Conservation (phyloP, 2,329 filamentous ascomycete species). For the Neopestalotiopsis rosae region DNA sequence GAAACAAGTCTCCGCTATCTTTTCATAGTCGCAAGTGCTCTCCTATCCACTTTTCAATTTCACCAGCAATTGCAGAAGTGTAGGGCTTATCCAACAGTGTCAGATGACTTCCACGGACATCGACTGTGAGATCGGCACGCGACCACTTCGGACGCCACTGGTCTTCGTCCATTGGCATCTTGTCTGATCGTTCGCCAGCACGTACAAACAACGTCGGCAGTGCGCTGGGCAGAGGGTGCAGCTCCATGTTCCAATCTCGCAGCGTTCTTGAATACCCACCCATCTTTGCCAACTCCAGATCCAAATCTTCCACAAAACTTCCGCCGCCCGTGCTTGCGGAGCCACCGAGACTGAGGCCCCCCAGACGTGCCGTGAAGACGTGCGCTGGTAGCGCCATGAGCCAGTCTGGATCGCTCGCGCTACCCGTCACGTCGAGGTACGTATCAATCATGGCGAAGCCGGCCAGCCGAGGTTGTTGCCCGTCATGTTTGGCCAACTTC, state of each 20-base stretch:
- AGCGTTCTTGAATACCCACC: slow-evolving; percentile 12
- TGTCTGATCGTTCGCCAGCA: background rate
- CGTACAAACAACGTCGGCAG: slow-evolving; percentile 1
- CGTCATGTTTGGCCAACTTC: background rate
- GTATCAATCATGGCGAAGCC: slow-evolving; percentile 7
- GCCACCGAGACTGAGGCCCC: background rate
- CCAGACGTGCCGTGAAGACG: background rate
- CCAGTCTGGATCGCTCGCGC: slow-evolving; percentile 1
- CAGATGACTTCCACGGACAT: slow-evolving; percentile 15
- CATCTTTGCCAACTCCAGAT: slow-evolving; percentile 13
- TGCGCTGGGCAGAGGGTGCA: slow-evolving; percentile 10
- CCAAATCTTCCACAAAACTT: slow-evolving; percentile 13
- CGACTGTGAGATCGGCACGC: slow-evolving; percentile 13
- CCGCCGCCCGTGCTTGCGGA: background rate
- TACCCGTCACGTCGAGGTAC: slow-evolving; percentile 6
- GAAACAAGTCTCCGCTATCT: background rate
- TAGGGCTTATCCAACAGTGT: slow-evolving; percentile 10
- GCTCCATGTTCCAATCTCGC: slow-evolving; percentile 11
- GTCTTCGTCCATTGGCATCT: slow-evolving; percentile 11
- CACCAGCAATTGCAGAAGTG: slow-evolving; percentile 14
- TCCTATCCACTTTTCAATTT: slow-evolving; percentile 7
- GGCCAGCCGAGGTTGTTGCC: background rate
- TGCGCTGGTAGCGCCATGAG: slow-evolving; percentile 2
- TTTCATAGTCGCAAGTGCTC: background rate
- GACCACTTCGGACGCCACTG: slow-evolving; percentile 5